These are phyloP conservation scores for Erysimum cheiri DNA, from an alignment of 441 rosid species.

Conservation along the genomic window DNA sequence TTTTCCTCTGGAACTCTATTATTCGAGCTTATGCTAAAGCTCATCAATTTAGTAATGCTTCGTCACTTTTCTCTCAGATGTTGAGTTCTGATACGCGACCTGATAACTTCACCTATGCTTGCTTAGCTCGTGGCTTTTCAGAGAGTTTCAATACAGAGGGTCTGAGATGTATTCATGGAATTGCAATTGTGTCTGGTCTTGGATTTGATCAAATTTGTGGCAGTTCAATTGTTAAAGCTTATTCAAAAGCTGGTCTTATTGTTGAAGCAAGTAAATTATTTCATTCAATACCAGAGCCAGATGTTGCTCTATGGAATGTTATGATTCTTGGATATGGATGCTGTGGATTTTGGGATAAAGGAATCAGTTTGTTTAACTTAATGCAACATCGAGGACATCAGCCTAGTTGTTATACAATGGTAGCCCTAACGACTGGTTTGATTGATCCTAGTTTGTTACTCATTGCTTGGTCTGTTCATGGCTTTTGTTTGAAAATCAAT, in stretches of 20 bases:
- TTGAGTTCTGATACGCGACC: conserved; percentile 56
- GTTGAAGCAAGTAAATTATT: conserved; percentile 67
- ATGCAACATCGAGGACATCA: conserved; percentile 54
- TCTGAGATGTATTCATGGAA: conserved; percentile 66
- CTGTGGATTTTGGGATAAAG: conserved; percentile 59
- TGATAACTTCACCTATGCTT: conserved; percentile 75
- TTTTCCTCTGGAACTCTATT: conserved; percentile 84
- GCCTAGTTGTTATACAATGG: conserved; percentile 79
- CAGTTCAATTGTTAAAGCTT: conserved; percentile 72
- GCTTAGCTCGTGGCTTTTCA: conserved; percentile 64
- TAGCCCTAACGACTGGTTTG: conserved; percentile 64
- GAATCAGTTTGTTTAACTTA: conserved; percentile 55
- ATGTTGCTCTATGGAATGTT: conserved; percentile 77
- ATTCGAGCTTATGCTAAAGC: conserved; percentile 74
- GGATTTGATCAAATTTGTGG: conserved; percentile 61
- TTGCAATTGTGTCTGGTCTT: conserved; percentile 61
- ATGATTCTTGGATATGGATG: conserved; percentile 70
- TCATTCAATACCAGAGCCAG: conserved; percentile 54
- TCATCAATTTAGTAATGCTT: conserved; percentile 45
- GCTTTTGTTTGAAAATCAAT: conserved; percentile 66
- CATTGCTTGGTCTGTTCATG: conserved; percentile 72
- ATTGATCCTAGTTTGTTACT: conserved; percentile 47
- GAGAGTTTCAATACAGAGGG: conserved; percentile 56
- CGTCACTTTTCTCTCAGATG: conserved; percentile 55
- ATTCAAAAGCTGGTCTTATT: conserved; percentile 58